phyloP scores from a whole-genome alignment of 306 rosid genomes.

The Albizia julibrissin region DNA sequence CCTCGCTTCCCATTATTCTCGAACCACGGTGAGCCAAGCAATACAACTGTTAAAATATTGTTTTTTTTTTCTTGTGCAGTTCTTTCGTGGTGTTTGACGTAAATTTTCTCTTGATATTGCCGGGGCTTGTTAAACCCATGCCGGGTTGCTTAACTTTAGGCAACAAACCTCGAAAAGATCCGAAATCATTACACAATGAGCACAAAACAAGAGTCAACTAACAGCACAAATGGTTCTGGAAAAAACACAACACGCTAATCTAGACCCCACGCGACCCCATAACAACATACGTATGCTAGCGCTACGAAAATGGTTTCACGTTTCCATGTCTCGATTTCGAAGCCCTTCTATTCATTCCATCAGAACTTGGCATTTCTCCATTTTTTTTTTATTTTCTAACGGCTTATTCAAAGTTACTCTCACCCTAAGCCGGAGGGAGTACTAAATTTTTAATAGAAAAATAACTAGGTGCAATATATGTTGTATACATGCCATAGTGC shows the following conservation, averaged over 20 bases:
- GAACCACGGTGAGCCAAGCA: neutral
- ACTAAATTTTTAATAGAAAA: neutral
- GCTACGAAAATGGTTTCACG: neutral
- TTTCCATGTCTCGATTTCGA: neutral
- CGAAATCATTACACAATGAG: conserved; percentile 37
- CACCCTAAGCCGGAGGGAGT: too few relatives aligned
- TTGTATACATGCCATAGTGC: neutral
- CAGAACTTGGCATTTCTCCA: neutral
- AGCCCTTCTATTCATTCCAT: conserved; percentile 19
- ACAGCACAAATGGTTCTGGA: neutral
- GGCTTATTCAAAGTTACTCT: neutral
- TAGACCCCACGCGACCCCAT: conserved; percentile 17
- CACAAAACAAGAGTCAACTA: conserved; percentile 40
- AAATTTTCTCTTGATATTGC: neutral
- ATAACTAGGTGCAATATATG: neutral
- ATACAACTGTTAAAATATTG: neutral
- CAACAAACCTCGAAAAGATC: conserved; percentile 23
- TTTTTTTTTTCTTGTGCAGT: neutral
- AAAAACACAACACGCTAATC: neutral
- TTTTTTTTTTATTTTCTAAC: neutral
- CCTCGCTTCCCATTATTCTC: neutral
- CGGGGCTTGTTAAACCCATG: conserved; percentile 15
- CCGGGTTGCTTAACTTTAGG: conserved; percentile 16
- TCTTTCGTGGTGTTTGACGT: neutral
- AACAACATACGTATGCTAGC: neutral